Evolutionary conservation across 2,329 filamentous ascomycete genomes (phyloP), one percentile per base, ranked within the genome.

Genomic region (Diaporthe australafricana): DNA sequence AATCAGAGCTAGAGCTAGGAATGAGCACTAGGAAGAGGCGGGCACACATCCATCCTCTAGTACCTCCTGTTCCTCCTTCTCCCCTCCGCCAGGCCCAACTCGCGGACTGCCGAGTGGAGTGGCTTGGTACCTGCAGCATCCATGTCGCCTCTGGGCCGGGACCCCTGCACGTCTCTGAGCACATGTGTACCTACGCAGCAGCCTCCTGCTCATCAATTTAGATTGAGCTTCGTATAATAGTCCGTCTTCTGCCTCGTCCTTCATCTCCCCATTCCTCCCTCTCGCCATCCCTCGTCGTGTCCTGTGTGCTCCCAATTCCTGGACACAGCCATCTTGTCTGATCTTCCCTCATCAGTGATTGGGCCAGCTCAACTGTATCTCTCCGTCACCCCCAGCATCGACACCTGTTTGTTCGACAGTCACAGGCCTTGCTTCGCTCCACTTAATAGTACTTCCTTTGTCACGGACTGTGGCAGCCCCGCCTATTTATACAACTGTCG

Each of bases 81-180:
- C 35, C 38, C 25, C 22, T 47, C 57, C 27, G 3, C 40, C 17
- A 11, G 38, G 38, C n/a, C 56, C 40, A 45, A 25, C 56, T 38
- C 42, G 57, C 30, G 17, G 42, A 50, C 42, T 65, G 30, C 60
- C 45, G 42, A 20, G 60, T 50, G 60, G 42, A 20, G 60, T 50
- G 60, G 60, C 60, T 65, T 65, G 27, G 60, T 65, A 65, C 60
- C 60, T 65, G 60, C 60, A 65, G 60, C 60, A 65, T 65, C 60
- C 60, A 50, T 65, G 60, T 50, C 45, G 16, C 45, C 20, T 35
- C 20, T 25, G 45, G 38, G 45, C 60, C 48, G 45, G 60, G 45
- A 20, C 42, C 20, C 42, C 45, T 50, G n/a, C 45, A 17, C 14
- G 20, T 30, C 25, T 14, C 45, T 27, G 60, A 17, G 6, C 12